These are phyloP conservation scores for Geosmithia morbida DNA, from an alignment of 2,329 filamentous ascomycete genomes.

Conservation along the genomic window DNA sequence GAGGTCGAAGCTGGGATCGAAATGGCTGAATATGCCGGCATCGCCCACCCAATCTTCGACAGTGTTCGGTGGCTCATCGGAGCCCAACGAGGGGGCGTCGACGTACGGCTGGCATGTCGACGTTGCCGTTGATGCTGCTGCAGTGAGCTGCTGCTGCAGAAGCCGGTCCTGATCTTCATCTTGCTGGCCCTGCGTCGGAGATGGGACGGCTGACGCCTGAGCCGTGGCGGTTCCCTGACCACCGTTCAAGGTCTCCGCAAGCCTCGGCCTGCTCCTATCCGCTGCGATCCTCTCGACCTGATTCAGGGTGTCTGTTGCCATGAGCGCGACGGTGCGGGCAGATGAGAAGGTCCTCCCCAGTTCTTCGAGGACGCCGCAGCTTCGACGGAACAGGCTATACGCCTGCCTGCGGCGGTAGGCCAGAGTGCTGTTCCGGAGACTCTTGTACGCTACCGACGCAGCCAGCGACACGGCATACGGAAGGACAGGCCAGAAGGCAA, in stretches of 20 bases:
- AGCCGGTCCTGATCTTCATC: background rate
- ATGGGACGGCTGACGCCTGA: too few relatives aligned
- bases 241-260: background rate
- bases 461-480: conserved; percentile 10
- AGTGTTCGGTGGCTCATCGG: background rate
- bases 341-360: conserved; percentile 7
- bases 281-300: conserved; percentile 7
- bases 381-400: conserved; percentile 6
- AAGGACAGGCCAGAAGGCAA: conserved; percentile 7
- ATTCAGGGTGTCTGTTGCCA: conserved; percentile 8
- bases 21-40: conserved; percentile 7
- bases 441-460: conserved; percentile 8
- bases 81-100: conserved; percentile 1
- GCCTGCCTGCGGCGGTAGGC: conserved; percentile 6
- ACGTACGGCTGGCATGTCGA: background rate
- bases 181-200: too few relatives aligned
- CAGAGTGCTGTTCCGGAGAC: conserved; percentile 7
- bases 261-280: conserved; percentile 2
- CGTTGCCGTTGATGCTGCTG: background rate
- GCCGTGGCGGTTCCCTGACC: too few relatives aligned
- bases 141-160: background rate
- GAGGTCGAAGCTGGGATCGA: conserved; percentile 8
- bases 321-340: conserved; percentile 6
- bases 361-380: conserved; percentile 6
- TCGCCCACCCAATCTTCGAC: conserved; percentile 3